A percentile compares a stretch with the other conserved stretches of the same genome.
phyloP scores from a whole-genome alignment of 129 eudicot genomes.

The Flaveria sonorensis region DNA sequence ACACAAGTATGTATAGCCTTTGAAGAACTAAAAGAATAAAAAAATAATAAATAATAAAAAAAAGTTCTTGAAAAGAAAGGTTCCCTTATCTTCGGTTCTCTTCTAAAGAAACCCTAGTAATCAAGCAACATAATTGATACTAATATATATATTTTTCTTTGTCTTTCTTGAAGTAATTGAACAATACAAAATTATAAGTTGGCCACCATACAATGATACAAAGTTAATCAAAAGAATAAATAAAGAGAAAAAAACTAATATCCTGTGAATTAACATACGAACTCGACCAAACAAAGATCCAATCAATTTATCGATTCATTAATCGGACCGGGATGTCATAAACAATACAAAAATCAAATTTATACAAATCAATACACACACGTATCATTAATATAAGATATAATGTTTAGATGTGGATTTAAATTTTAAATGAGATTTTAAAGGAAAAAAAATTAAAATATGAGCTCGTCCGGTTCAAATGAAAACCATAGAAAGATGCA shows the following conservation, averaged over 20 bases:
- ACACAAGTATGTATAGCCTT: background rate
- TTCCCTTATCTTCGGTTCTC: conserved; percentile 35
- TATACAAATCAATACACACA: too few species aligned
- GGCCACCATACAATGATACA: conserved; percentile 5
- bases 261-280: background rate
- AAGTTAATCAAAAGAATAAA: background rate
- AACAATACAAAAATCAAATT: too few species aligned
- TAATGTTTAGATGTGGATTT: too few species aligned
- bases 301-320: background rate
- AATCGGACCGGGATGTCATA: too few species aligned
- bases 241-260: background rate
- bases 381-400: too few species aligned
- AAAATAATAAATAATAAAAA: background rate
- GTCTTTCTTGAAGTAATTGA: background rate
- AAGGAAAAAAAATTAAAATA: too few species aligned
- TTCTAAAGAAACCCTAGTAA: conserved; percentile 32
- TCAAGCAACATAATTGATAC: conserved; percentile 36
- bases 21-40: background rate
- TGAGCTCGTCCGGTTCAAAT: too few species aligned
- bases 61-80: conserved; percentile 18
- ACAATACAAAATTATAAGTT: background rate
- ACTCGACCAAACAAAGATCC: too few species aligned
- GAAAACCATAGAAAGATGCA: too few species aligned
- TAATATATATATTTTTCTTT: background rate
- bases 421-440: too few species aligned